Evolutionary conservation across 805 yeast species (phyloP), one percentile per base, ranked within the genome.

Genomic region (Saturnispora dispora): DNA sequence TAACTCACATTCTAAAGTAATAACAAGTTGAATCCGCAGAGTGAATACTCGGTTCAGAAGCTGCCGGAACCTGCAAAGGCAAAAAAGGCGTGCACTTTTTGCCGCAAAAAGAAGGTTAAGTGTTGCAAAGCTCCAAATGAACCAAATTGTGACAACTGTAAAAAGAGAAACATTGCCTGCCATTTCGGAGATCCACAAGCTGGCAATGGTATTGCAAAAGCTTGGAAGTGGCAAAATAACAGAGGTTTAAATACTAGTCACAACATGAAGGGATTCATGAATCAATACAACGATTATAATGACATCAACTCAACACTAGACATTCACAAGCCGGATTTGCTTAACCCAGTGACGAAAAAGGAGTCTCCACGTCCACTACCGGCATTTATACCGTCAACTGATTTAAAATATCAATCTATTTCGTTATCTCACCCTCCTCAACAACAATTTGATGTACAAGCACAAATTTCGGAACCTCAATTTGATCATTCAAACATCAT

Each of bases 81-180:
- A 18, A 45, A 44, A 17, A 49, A 50, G 27, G 57, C 62, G 3
- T 59, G 62, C 28, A 51, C 53, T 18, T 35, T 55, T 17, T 59
- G 62, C 45, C 53, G 62, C 6, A 46, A 49, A 11, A 50, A 57
- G 42, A 59, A 59, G 41, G 47, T 53, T 20, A 58, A 57, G 36
- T 59, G 62, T 50, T 52, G 47, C 13, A 44, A 45, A 27, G 32
- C 46, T 4, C 37, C 41, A 17, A 32, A 35, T 3, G 39, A 36
- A 23, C 3, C 37, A 1, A 45, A 45, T 4, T 59, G 62, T 39
- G 40, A 40, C 23, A 37, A 37, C 5, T 57, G 60, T 37, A 27
- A 45, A 15, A 56, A 53, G 35, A 42, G 51, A 37, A 20, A 20
- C 3, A 32, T 48, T 5, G 9, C 18, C 13, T 48, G 51, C n/a